Evolutionary conservation across 2,329 filamentous ascomycete species (phyloP).

Genomic region (Colletotrichum scovillei): DNA sequence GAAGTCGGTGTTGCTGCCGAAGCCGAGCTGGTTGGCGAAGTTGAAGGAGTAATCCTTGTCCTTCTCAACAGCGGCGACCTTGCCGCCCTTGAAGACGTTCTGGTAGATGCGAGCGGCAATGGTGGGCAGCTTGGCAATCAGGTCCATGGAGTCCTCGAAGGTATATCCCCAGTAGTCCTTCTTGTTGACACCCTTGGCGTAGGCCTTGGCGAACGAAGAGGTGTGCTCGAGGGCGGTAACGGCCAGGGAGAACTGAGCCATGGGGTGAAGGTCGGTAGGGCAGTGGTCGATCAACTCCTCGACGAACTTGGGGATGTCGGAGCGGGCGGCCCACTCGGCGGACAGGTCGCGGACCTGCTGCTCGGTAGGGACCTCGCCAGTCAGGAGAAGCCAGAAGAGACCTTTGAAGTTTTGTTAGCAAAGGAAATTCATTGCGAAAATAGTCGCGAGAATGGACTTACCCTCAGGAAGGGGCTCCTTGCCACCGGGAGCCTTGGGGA

Average conservation of each 20-base stretch:
- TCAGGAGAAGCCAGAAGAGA: slow-evolving; percentile 99
- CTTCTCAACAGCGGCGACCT: slow-evolving; percentile 95
- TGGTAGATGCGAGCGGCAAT: slow-evolving; percentile 99
- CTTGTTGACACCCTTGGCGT: slow-evolving; percentile 99
- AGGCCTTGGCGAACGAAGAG: slow-evolving; percentile 97
- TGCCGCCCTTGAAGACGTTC: slow-evolving; percentile 99
- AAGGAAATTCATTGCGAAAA: not conserved
- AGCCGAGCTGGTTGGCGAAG: slow-evolving; percentile 99
- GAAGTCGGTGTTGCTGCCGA: slow-evolving; percentile 94
- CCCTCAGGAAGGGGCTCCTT: slow-evolving; percentile 97
- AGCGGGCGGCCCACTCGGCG: slow-evolving; percentile 97
- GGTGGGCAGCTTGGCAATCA: slow-evolving; percentile 99
- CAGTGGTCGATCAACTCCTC: slow-evolving; percentile 99
- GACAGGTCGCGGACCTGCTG: slow-evolving; percentile 98
- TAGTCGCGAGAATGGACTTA: slow-evolving; percentile 46
- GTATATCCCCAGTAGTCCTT: slow-evolving; percentile 99
- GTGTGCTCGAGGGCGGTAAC: slow-evolving; percentile 99
- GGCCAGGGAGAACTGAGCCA: slow-evolving; percentile 99
- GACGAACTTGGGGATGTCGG: slow-evolving; percentile 96
- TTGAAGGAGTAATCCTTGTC: slow-evolving; percentile 99
- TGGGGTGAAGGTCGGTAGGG: slow-evolving; percentile 98
- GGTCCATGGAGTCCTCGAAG: slow-evolving; percentile 99
- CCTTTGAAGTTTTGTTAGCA: slow-evolving; percentile 57
- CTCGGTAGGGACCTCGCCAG: slow-evolving; percentile 96
- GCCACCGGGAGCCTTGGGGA: slow-evolving; percentile 96